phyloP scores from a whole-genome alignment of 106 monocot genomes.

The Apostasia ramifera region DNA sequence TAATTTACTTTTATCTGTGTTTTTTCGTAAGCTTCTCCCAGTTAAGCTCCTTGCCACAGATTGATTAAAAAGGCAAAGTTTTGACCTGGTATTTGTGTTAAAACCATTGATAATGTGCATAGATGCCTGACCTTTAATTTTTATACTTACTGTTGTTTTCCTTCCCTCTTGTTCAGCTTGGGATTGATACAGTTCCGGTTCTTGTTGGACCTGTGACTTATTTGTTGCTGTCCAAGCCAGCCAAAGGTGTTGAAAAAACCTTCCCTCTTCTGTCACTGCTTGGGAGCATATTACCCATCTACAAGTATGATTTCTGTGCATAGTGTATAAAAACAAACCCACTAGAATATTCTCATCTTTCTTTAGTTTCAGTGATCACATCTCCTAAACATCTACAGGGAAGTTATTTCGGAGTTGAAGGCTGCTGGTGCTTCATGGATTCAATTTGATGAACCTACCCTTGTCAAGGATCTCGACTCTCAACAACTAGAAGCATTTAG shows the following conservation, averaged over 20 bases:
- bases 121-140: no score
- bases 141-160: neutral
- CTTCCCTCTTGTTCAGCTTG: constrained; percentile 1
- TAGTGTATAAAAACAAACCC: neutral
- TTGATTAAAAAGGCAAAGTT: no score
- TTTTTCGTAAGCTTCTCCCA: no score
- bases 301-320: constrained; percentile 16
- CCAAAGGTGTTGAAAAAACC: constrained; percentile 11
- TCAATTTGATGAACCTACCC: constrained; percentile 29
- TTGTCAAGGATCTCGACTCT: constrained; percentile 23
- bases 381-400: constrained; percentile 7
- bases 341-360: neutral
- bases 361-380: neutral
- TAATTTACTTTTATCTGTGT: no score
- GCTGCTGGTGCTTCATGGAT: constrained; percentile 28
- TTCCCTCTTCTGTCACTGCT: constrained; percentile 6
- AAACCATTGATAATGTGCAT: no score
- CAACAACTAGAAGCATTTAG: constrained; percentile 24
- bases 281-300: constrained; percentile 12
- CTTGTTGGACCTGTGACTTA: constrained; percentile 16
- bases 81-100: no score
- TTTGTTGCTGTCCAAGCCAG: constrained; percentile 16
- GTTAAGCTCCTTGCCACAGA: no score
- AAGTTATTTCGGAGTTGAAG: constrained; percentile 27
- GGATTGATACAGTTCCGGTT: constrained; percentile 7